Base-by-base conservation (phyloP, 495 filamentous ascomycete species). In the Cairneyella variabilis region DNA sequence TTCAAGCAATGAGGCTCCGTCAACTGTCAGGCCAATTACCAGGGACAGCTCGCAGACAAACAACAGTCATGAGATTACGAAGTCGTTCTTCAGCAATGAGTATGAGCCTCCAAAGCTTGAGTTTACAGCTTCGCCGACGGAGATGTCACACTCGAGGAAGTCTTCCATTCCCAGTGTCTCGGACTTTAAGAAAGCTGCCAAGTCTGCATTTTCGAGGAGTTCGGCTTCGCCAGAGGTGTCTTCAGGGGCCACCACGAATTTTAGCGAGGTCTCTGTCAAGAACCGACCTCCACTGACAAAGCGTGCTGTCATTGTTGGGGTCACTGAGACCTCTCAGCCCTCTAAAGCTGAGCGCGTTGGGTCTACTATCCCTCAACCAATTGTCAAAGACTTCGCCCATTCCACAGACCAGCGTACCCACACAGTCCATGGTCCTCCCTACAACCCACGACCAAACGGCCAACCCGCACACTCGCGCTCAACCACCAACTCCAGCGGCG, bases 311-410 rank as follows among this genome's bases (percentile, higher is more conserved):
- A 46, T 47, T 14, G 49, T 28, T 20, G 49, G 28, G n/a, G n/a
- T n/a, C n/a, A n/a, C n/a, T n/a, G n/a, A n/a, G n/a, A n/a, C n/a
- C n/a, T n/a, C n/a, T n/a, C n/a, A n/a, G n/a, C n/a, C n/a, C n/a
- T n/a, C n/a, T n/a, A n/a, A n/a, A n/a, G n/a, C n/a, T n/a, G n/a
- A n/a, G n/a, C n/a, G n/a, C n/a, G n/a, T n/a, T n/a, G n/a, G n/a
- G n/a, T n/a, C n/a, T n/a, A n/a, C n/a, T n/a, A n/a, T n/a, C n/a
- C n/a, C n/a, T n/a, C n/a, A n/a, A n/a, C 18, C 38, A 27, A 16
- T 21, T 20, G 44, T 49, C 3, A 32, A 53, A 21, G 56, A 53
- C 17, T 53, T 39, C 27, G 39, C 45, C n/a, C n/a, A n/a, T n/a
- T n/a, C n/a, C n/a, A n/a, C n/a, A n/a, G n/a, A n/a, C n/a, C n/a